phyloP scores from a whole-genome alignment of 1,284 basidiomycete species.

The Golubevia pallescens region DNA sequence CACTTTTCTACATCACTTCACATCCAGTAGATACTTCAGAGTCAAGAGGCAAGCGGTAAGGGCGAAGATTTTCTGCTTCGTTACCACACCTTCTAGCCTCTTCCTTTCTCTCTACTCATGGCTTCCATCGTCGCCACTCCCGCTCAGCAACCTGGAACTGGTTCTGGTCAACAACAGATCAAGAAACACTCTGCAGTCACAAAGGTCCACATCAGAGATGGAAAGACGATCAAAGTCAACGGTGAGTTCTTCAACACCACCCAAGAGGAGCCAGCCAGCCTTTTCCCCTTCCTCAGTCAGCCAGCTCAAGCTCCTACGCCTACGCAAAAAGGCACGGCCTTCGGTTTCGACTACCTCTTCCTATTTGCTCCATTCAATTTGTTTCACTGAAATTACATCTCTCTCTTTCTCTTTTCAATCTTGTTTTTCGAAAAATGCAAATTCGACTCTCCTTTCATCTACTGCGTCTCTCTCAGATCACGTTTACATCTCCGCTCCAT shows the following conservation, averaged over 20 bases:
- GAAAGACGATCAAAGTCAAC: constrained; percentile 51
- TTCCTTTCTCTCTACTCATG: not conserved
- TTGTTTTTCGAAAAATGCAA: not conserved
- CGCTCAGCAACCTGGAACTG: not conserved
- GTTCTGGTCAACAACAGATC: not conserved
- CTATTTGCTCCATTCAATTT: too few species aligned
- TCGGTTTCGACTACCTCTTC: too few species aligned
- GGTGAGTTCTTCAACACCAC: constrained; percentile 17
- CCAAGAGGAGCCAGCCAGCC: not conserved
- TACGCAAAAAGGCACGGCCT: too few species aligned
- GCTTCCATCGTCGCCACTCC: constrained; percentile 1
- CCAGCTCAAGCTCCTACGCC: not conserved
- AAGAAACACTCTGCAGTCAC: constrained; percentile 23
- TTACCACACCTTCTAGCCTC: not conserved
- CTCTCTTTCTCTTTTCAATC: constrained; percentile 2
- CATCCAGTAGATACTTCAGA: too few species aligned
- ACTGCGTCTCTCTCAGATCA: constrained; percentile 72
- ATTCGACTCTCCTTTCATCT: not conserved
- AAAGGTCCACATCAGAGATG: constrained; percentile 34
- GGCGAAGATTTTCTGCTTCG: not conserved
- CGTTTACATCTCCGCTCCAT: constrained; percentile 90
- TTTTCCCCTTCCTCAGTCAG: not conserved
- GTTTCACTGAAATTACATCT: not conserved
- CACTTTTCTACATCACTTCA: constrained; percentile 44
- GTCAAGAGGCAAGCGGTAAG: constrained; percentile 2